phyloP scores from a whole-genome alignment of 345 rosid genomes.

The Camelina laxa region DNA sequence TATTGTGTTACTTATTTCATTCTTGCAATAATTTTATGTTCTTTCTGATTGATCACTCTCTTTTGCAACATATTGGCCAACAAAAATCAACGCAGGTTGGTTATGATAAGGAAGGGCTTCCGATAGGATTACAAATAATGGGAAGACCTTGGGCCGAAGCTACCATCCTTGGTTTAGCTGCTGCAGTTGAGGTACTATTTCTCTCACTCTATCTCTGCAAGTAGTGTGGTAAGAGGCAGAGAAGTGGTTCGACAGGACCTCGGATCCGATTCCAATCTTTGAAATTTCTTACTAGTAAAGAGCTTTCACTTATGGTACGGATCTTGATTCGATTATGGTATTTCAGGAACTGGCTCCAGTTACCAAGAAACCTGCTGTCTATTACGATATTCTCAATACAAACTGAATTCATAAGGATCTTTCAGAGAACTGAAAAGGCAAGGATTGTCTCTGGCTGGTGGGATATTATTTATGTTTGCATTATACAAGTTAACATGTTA shows the following conservation, averaged over 20 bases:
- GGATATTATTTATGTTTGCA: not conserved
- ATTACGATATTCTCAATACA: conserved; percentile 59
- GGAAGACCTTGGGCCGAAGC: conserved; percentile 93
- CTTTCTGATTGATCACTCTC: not conserved
- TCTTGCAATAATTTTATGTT: conserved; percentile 9
- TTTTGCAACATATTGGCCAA: not conserved
- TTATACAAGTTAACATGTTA: not conserved
- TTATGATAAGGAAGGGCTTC: conserved; percentile 86
- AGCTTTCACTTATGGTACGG: not conserved
- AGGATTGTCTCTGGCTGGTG: not conserved
- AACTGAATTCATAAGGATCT: conserved; percentile 5
- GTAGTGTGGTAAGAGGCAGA: not conserved
- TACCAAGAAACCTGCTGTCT: conserved; percentile 68
- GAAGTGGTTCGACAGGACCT: not conserved
- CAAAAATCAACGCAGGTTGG: conserved; percentile 56
- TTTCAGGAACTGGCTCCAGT: conserved; percentile 65
- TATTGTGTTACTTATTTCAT: not conserved
- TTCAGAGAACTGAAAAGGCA: conserved; percentile 15
- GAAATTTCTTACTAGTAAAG: not conserved
- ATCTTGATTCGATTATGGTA: conserved; percentile 6
- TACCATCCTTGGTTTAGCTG: conserved; percentile 66
- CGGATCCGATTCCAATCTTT: not conserved
- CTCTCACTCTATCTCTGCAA: conserved; percentile 10
- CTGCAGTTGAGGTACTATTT: conserved; percentile 61
- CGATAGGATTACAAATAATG: conserved; percentile 79